Percentiles rank a stretch among this genome's conserved stretches.
These are phyloP conservation scores for Dicorynia guianensis DNA, from an alignment of 306 rosid species.

Conservation along the genomic window DNA sequence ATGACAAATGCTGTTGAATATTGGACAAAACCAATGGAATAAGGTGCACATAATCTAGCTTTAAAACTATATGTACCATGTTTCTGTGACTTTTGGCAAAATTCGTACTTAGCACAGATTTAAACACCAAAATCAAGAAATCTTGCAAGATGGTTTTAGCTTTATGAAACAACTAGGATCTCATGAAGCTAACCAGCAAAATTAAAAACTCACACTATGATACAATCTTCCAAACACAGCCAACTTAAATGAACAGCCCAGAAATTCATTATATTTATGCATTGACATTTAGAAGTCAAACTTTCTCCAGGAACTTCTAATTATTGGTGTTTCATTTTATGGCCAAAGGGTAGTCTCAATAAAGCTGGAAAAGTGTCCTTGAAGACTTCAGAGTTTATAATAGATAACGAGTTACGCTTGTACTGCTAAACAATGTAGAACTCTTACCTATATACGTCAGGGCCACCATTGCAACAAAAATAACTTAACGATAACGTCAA, in stretches of 20 bases:
- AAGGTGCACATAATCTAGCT: too few relatives aligned
- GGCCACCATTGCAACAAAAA: not conserved
- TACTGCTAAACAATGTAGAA: not conserved
- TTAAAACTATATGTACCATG: too few relatives aligned
- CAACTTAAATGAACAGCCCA: too few relatives aligned
- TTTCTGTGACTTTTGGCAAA: not conserved
- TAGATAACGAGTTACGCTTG: not conserved
- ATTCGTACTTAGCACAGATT: not conserved
- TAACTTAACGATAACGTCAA: slow-evolving; percentile 41
- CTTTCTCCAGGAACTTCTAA: not conserved
- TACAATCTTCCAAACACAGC: too few relatives aligned
- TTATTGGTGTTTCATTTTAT: not conserved
- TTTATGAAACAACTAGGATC: too few relatives aligned
- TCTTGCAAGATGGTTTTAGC: not conserved
- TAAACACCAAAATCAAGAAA: not conserved
- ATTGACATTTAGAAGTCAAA: too few relatives aligned
- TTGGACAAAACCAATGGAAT: not conserved
- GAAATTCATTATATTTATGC: too few relatives aligned
- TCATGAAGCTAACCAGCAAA: not conserved
- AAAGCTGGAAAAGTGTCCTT: not conserved
- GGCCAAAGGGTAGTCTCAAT: not conserved
- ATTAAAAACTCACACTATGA: not conserved
- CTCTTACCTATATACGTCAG: slow-evolving; percentile 52
- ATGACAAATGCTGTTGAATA: not conserved
- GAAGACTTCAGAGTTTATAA: not conserved